Evolutionary conservation across 768 basidiomycete species (phyloP), one percentile per base, ranked within the genome.

Genomic region (Lentinus tigrinus): DNA sequence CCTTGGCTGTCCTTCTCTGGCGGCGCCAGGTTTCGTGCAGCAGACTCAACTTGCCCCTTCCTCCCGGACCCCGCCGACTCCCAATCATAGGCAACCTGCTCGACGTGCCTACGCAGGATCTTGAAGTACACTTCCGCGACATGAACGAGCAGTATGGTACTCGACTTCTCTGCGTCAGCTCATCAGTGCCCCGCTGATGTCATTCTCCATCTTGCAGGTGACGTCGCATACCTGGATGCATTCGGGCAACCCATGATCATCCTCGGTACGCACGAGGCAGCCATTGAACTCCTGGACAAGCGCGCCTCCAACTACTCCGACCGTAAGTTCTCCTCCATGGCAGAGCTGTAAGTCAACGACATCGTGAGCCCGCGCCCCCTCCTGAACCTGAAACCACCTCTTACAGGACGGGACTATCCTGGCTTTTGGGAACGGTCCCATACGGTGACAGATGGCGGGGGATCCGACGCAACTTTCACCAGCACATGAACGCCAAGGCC

Each of bases 221-320:
- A 80, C 47, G 72, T 89, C 63, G 81, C 84, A 0, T 84, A 87
- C 65, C 70, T 89, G 31, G 83, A 86, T 63, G 71, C 88, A 23
- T 75, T 87, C 40, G 85, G 87, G 0, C 81, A 87, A 59, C 79
- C 81, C 3, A 78, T 91, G 40, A 74, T 91, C 34, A 85, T 91
- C 71, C 65, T 90, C 53, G 87, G 84, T 70, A 81, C 79, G 36
- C 76, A 78, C 8, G 78, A 85, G 40, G 83, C 78, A 0, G 80
- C 78, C 0, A 74, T 75, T 37, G 88, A 90, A 27, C 72, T 92
- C 54, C 73, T 92, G 62, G 89, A 91, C 54, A 86, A 82, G 66
- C 79, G 83, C 27, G 86, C 87, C 6, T 73, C 79, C 11, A 84
- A 89, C 27, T 91, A 90, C 67, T 85, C 89, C 11, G 89, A 91